These are phyloP conservation scores for Globisporangium nodosum DNA, from an alignment of 352 stramenopile species.

Conservation along the genomic window DNA sequence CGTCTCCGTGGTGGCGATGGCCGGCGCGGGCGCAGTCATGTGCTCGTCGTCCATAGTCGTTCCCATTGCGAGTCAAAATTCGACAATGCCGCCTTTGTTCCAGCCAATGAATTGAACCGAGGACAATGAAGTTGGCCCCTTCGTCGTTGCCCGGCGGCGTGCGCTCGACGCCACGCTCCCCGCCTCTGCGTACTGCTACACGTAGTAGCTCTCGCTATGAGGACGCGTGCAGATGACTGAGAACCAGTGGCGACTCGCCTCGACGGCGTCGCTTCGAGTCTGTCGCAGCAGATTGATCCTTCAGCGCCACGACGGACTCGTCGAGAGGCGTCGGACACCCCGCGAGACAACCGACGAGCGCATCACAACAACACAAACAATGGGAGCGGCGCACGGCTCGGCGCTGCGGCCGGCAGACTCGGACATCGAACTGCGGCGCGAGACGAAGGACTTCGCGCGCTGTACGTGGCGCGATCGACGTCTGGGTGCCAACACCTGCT, in stretches of 20 bases:
- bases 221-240: no score
- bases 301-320: background rate
- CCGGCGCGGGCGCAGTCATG: background rate
- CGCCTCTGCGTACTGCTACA: no score
- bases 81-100: background rate
- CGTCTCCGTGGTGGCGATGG: background rate
- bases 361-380: constrained; percentile 5
- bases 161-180: no score
- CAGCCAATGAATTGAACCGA: background rate
- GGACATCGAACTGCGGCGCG: constrained; percentile 59
- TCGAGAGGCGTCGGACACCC: background rate
- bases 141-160: no score
- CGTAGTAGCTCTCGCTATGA: no score
- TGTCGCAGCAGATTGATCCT: background rate
- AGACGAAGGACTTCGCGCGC: constrained; percentile 73
- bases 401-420: constrained; percentile 46
- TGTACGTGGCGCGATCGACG: constrained; percentile 28
- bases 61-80: background rate
- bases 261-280: background rate
- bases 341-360: background rate
- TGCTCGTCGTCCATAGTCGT: background rate
- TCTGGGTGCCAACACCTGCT: background rate
- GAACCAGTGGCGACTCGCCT: no score
- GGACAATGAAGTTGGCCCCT: background rate
- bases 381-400: constrained; percentile 50